Evolutionary conservation across 139 green algal genomes (phyloP).

Genomic region (Chlorella sp.): DNA sequence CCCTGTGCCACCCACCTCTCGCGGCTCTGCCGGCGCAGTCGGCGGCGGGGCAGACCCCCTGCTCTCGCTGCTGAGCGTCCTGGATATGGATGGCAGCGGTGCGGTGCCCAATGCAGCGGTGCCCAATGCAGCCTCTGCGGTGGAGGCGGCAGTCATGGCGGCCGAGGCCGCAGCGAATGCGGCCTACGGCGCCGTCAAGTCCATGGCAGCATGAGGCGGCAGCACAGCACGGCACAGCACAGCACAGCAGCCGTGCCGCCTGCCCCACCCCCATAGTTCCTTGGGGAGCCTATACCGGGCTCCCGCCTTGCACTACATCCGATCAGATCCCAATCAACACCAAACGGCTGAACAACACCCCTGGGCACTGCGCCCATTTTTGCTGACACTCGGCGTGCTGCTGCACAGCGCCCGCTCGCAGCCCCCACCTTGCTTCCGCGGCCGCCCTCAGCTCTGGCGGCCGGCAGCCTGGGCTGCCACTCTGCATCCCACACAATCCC

Average conservation of each 20-base stretch:
- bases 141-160: not conserved
- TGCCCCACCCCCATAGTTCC: not conserved
- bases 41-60: slow-evolving; percentile 28
- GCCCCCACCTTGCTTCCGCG: no score
- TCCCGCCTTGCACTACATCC: not conserved
- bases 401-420: no score
- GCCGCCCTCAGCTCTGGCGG: no score
- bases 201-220: not conserved
- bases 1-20: not conserved
- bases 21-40: no score
- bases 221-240: not conserved
- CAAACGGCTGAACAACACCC: not conserved
- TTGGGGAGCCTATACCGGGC: not conserved
- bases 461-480: no score
- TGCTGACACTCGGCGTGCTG: not conserved
- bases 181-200: slow-evolving; percentile 18
- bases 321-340: not conserved
- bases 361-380: not conserved
- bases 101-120: no score
- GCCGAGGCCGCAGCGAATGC: slow-evolving; percentile 14
- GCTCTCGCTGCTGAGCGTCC: slow-evolving; percentile 33
- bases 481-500: no score
- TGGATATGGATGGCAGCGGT: not conserved
- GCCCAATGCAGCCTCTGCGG: not conserved
- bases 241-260: no score